Evolutionary conservation across 805 yeast genomes (phyloP).

Genomic region (Yarrowia sp.): DNA sequence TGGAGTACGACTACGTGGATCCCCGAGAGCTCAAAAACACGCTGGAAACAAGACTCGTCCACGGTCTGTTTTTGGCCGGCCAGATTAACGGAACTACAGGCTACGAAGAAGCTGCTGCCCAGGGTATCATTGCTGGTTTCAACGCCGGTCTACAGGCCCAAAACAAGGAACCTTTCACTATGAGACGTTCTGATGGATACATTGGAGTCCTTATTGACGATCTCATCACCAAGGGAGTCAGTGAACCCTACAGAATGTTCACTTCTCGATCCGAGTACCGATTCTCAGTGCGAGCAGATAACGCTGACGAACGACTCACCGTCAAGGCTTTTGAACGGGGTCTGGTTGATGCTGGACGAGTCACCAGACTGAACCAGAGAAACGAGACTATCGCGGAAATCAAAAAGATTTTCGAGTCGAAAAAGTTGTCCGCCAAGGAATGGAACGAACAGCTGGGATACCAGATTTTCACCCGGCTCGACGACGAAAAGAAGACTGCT

Average conservation of each 20-base stretch:
- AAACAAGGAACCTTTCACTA: conserved; percentile 44
- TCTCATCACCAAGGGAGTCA: conserved; percentile 89
- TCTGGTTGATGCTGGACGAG: conserved; percentile 60
- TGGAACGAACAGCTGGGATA: conserved; percentile 55
- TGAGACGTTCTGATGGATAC: conserved; percentile 80
- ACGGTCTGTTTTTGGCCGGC: conserved; percentile 86
- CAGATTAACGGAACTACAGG: conserved; percentile 99
- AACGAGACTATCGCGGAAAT: conserved; percentile 45
- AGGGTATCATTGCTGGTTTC: conserved; percentile 92
- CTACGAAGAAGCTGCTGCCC: conserved; percentile 97
- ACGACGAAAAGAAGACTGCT: conserved; percentile 52
- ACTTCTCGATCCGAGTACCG: conserved; percentile 94
- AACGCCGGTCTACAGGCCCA: conserved; percentile 72
- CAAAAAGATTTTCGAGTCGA: conserved; percentile 45
- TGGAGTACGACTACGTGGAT: conserved; percentile 93
- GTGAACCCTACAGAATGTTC: conserved; percentile 97
- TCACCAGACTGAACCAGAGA: conserved; percentile 48
- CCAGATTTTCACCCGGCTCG: conserved; percentile 37
- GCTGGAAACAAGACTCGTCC: conserved; percentile 73
- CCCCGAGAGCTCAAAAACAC: conserved; percentile 80
- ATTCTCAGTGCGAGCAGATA: conserved; percentile 85
- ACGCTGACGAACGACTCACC: conserved; percentile 86
- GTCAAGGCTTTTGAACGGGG: conserved; percentile 63
- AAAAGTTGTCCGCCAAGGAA: conserved; percentile 50
- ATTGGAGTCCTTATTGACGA: conserved; percentile 93